These are phyloP conservation scores for Hylodesmum podocarpum DNA, from an alignment of 306 rosid genomes.

Conservation along the genomic window DNA sequence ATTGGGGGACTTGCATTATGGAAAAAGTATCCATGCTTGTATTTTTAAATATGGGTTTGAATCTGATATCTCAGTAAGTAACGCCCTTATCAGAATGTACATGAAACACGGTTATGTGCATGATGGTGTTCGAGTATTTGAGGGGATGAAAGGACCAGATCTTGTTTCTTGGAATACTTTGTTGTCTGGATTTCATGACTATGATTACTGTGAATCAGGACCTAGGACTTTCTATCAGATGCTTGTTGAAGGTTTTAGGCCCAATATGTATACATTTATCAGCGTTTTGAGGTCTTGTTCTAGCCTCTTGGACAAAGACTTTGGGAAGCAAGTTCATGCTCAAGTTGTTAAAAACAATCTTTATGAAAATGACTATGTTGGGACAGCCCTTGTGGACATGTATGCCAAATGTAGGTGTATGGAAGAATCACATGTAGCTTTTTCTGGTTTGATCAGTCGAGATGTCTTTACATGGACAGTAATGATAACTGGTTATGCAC, in stretches of 20 bases:
- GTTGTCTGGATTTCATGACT: conserved; percentile 45
- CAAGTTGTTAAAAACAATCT: conserved; percentile 33
- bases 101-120: conserved; percentile 34
- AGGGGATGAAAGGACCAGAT: conserved; percentile 24
- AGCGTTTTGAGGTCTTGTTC: conserved; percentile 45
- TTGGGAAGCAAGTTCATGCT: conserved; percentile 44
- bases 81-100: conserved; percentile 42
- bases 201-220: conserved; percentile 22
- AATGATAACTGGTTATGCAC: conserved; percentile 33
- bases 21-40: conserved; percentile 41
- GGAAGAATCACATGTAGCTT: conserved; percentile 21
- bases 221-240: conserved; percentile 36
- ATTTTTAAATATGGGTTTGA: conserved; percentile 38
- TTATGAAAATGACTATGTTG: conserved; percentile 38
- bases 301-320: conserved; percentile 32
- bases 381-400: conserved; percentile 40
- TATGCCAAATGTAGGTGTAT: conserved; percentile 37
- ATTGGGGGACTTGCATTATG: conserved; percentile 32
- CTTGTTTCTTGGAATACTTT: conserved; percentile 42
- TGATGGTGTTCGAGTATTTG: conserved; percentile 36
- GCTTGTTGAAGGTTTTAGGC: conserved; percentile 39
- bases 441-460: conserved; percentile 14
- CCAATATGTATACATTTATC: conserved; percentile 39
- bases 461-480: conserved; percentile 41
- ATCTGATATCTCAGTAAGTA: conserved; percentile 31